Percentiles rank a stretch among this genome's conserved stretches.
phyloP scores from a whole-genome alignment of 2,329 filamentous ascomycete genomes.

The Nigrospora oryzae region DNA sequence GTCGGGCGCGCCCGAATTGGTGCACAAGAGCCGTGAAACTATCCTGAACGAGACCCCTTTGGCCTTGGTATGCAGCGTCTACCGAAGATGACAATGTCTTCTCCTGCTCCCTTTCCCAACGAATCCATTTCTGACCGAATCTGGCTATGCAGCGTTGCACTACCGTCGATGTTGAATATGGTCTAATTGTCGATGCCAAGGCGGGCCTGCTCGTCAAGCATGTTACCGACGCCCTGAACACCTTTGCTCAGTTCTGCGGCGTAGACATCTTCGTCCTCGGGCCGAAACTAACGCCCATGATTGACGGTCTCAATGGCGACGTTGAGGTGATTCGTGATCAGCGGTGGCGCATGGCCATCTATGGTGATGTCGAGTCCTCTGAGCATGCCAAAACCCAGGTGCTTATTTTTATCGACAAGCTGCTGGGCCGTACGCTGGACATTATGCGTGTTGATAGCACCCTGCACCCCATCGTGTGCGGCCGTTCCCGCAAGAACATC shows the following conservation, averaged over 20 bases:
- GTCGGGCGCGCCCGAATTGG: slow-evolving; percentile 77
- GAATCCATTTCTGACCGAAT: slow-evolving; percentile 14
- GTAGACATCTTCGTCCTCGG: slow-evolving; percentile 95
- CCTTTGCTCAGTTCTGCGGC: slow-evolving; percentile 78
- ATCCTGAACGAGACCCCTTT: slow-evolving; percentile 90
- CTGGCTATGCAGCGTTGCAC: slow-evolving; percentile 64
- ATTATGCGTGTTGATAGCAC: slow-evolving; percentile 29
- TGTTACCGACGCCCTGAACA: slow-evolving; percentile 78
- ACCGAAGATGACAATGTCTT: slow-evolving; percentile 10
- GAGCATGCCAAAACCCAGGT: slow-evolving; percentile 96
- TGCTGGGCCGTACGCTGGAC: slow-evolving; percentile 32
- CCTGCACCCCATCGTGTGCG: slow-evolving; percentile 86
- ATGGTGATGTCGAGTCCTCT: slow-evolving; percentile 87
- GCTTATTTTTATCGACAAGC: slow-evolving; percentile 92
- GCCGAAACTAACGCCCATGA: slow-evolving; percentile 76
- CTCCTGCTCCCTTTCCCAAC: slow-evolving; percentile 8
- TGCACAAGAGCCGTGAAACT: slow-evolving; percentile 81
- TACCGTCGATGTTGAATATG: slow-evolving; percentile 86
- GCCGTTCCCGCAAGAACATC: slow-evolving; percentile 92
- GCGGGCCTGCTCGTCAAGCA: slow-evolving; percentile 62
- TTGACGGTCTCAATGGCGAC: slow-evolving; percentile 66
- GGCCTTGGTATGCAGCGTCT: slow-evolving; percentile 62
- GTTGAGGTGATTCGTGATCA: slow-evolving; percentile 80
- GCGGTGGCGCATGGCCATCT: slow-evolving; percentile 86
- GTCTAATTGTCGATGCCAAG: slow-evolving; percentile 70